Evolutionary conservation across 2,329 filamentous ascomycete species (phyloP).

Genomic region (Arthrobotrys iridis): DNA sequence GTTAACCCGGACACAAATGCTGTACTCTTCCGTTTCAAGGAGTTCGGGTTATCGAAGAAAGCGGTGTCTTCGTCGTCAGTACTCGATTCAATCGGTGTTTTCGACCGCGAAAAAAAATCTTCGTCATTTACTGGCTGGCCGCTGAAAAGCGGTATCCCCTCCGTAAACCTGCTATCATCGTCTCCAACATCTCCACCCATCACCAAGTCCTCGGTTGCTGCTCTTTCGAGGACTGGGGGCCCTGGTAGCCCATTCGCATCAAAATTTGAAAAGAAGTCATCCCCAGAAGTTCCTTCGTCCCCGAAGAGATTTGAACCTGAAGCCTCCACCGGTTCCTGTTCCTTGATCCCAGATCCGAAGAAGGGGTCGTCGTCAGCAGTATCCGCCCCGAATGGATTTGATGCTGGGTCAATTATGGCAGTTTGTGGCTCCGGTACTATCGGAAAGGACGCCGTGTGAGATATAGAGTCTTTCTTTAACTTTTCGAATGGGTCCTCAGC

Average conservation of each 20-base stretch:
- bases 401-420: neutral
- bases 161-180: conserved; percentile 31
- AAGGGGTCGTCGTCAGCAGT: conserved; percentile 34
- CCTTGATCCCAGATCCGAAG: conserved; percentile 2
- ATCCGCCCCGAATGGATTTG: conserved; percentile 42
- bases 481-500: conserved; percentile 36
- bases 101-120: conserved; percentile 52
- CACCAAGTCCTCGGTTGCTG: conserved; percentile 28
- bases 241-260: neutral
- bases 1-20: conserved; percentile 22
- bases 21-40: conserved; percentile 37
- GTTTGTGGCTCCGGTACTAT: conserved; percentile 32
- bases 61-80: conserved; percentile 29
- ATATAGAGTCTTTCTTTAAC: conserved; percentile 28
- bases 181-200: conserved; percentile 32
- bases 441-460: conserved; percentile 42
- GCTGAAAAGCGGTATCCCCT: conserved; percentile 53
- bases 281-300: conserved; percentile 27
- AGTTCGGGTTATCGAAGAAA: conserved; percentile 39
- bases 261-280: conserved; percentile 39
- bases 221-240: conserved; percentile 26
- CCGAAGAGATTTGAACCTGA: conserved; percentile 50
- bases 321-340: conserved; percentile 30
- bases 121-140: conserved; percentile 39
- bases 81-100: conserved; percentile 40